phyloP scores from a whole-genome alignment of 1,139 yeast genomes.

The Ogataea hybrid region DNA sequence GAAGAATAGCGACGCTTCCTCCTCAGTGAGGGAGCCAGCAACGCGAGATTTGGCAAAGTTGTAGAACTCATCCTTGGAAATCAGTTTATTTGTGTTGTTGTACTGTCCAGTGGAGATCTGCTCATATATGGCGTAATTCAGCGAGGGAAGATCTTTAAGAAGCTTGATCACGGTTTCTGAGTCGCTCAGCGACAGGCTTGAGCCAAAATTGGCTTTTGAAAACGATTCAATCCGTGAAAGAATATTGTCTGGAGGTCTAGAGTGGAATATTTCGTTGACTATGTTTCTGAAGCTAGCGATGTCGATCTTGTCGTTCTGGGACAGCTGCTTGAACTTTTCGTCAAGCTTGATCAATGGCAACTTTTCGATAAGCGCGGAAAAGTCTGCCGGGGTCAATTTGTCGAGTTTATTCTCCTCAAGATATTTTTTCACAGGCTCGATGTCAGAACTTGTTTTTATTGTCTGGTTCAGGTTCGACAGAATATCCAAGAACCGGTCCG shows the following conservation, averaged over 20 bases:
- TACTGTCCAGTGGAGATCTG: conserved; percentile 24
- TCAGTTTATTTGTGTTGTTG: conserved; percentile 28
- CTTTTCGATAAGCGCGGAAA: conserved; percentile 30
- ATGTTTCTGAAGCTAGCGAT: conserved; percentile 33
- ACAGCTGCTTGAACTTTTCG: conserved; percentile 15
- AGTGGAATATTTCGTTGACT: conserved; percentile 33
- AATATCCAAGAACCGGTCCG: conserved; percentile 21
- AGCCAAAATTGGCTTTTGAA: conserved; percentile 22
- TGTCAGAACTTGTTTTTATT: conserved; percentile 17
- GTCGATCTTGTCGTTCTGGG: conserved; percentile 17
- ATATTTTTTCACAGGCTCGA: conserved; percentile 27
- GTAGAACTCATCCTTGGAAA: conserved; percentile 43
- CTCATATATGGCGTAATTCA: conserved; percentile 62
- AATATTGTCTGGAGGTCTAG: conserved; percentile 29
- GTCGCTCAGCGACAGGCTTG: conserved; percentile 37
- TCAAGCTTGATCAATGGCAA: conserved; percentile 30
- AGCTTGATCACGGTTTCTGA: conserved; percentile 39
- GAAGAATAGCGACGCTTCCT: conserved; percentile 51
- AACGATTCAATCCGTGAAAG: conserved; percentile 27
- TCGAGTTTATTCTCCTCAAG: conserved; percentile 32
- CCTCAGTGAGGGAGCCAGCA: conserved; percentile 40
- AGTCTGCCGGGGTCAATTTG: conserved; percentile 35
- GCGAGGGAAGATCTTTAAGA: conserved; percentile 37
- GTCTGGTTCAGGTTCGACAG: conserved; percentile 19
- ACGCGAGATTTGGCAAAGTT: conserved; percentile 39